Percentiles rank a stretch among this genome's conserved stretches.
Evolutionary conservation across 2,329 filamentous ascomycete genomes (phyloP).

Genomic region (Lomentospora prolificans): DNA sequence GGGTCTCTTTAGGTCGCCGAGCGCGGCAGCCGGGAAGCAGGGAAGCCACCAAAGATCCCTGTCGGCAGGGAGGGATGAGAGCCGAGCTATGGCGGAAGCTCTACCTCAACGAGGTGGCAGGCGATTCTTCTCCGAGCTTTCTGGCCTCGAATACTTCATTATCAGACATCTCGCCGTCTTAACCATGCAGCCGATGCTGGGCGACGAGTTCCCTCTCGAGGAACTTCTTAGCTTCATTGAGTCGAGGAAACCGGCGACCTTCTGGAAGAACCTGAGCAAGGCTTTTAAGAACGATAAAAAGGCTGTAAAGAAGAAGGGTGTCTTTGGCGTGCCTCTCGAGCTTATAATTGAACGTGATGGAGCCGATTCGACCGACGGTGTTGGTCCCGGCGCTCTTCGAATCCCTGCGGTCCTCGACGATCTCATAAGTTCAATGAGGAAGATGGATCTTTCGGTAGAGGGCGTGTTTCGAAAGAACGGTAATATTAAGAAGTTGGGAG

Average conservation of each 20-base stretch:
- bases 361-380: constrained; percentile 93
- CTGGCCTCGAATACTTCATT: constrained; percentile 93
- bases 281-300: constrained; percentile 87
- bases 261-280: constrained; percentile 98
- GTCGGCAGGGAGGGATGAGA: constrained; percentile 40
- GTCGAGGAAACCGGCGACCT: constrained; percentile 75
- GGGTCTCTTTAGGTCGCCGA: constrained; percentile 49
- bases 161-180: constrained; percentile 90
- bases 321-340: constrained; percentile 86
- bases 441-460: constrained; percentile 98
- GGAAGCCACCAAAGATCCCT: constrained; percentile 48
- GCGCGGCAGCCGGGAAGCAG: neutral
- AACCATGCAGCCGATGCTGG: constrained; percentile 86
- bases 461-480: constrained; percentile 99
- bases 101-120: constrained; percentile 49
- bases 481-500: constrained; percentile 88
- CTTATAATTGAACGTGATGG: constrained; percentile 85
- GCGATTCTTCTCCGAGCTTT: constrained; percentile 92
- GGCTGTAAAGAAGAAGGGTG: constrained; percentile 77
- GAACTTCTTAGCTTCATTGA: constrained; percentile 90
- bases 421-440: constrained; percentile 85
- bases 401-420: constrained; percentile 95
- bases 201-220: constrained; percentile 84
- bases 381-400: constrained; percentile 81
- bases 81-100: constrained; percentile 40